phyloP scores from a whole-genome alignment of 257 asterid species.

The Mentha longifolia region DNA sequence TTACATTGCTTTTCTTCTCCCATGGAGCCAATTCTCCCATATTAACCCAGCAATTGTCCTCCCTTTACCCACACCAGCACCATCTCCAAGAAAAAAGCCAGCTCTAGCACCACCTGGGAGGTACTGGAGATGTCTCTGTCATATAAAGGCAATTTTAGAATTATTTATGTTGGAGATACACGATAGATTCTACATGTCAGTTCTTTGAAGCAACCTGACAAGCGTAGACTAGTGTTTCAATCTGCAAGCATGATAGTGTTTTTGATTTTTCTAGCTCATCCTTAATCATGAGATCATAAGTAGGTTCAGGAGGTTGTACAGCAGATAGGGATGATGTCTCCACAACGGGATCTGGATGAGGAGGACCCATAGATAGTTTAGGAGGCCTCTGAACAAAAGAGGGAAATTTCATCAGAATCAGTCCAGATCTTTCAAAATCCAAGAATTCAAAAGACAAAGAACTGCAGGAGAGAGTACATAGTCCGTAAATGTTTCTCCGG shows the following conservation, averaged over 20 bases:
- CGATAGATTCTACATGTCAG: conserved; percentile 26
- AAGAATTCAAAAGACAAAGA: conserved; percentile 14
- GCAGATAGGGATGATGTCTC: conserved; percentile 96
- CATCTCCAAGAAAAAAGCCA: conserved; percentile 98
- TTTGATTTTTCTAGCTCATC: conserved; percentile 78
- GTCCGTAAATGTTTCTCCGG: conserved; percentile 93
- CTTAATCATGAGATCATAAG: conserved; percentile 73
- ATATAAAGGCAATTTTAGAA: conserved; percentile 30
- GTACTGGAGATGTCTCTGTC: conserved; percentile 94
- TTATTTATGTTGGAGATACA: conserved; percentile 31
- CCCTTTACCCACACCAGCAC: conserved; percentile 99
- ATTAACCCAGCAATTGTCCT: conserved; percentile 96
- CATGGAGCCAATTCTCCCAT: conserved; percentile 98
- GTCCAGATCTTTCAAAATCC: conserved; percentile 22
- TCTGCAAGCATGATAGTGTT: conserved; percentile 91
- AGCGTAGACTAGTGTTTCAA: conserved; percentile 96
- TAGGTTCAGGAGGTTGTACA: conserved; percentile 96
- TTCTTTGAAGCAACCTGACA: conserved; percentile 70
- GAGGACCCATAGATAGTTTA: conserved; percentile 83
- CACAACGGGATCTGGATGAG: conserved; percentile 96
- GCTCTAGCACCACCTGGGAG: conserved; percentile 88
- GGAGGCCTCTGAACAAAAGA: conserved; percentile 75
- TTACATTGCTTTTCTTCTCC: conserved; percentile 89
- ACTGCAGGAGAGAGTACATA: conserved; percentile 55
- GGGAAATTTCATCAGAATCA: conserved; percentile 33